Base-by-base conservation (phyloP, 2,329 filamentous ascomycete species). In the Colletotrichum lupini region DNA sequence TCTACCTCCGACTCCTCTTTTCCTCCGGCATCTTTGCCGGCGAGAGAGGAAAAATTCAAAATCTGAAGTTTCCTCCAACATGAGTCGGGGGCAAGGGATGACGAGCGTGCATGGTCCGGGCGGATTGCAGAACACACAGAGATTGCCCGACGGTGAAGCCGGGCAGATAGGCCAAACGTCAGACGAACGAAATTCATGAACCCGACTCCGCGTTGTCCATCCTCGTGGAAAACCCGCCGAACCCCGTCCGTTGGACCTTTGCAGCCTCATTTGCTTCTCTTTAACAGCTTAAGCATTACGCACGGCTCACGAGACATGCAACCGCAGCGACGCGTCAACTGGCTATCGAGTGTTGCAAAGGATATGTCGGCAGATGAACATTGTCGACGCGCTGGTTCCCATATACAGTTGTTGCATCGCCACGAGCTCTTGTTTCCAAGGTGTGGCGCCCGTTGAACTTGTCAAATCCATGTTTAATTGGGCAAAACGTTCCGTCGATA, bases 101-200 rank as follows among this genome's bases (percentile, higher is more conserved):
- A 68, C 58, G 49, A 63, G 19, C 58, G 28, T 63, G 6, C 46
- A 68, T 28, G 52, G 58, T 72, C 64, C 59, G 58, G 42, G 9
- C 60, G 42, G 46, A 59, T 30, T 72, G 65, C 30, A 46, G 32
- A 53, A 30, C n/a, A 46, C 11, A 19, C 28, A 64, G 14, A 63
- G 8, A 28, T 56, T 49, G 24, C 35, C 19, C 65, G 19, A 30
- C 56, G n/a, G 35, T 22, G 55, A 60, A 59, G 67, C 53, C 52
- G 32, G 19, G 58, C 26, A 63, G 26, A 16, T 35, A 61, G 26
- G 26, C n/a, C 22, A 35, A 26, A 72, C 26, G 59, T 73, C 67
- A 56, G 70, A 73, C 70, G 67, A 73, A 65, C 56, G 35, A 69
- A 28, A 60, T 55, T 70, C 24, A 65, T 49, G 56, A 55, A 49